Evolutionary conservation across 1,139 yeast genomes (phyloP).

Genomic region (Saccharomyces uvarum): DNA sequence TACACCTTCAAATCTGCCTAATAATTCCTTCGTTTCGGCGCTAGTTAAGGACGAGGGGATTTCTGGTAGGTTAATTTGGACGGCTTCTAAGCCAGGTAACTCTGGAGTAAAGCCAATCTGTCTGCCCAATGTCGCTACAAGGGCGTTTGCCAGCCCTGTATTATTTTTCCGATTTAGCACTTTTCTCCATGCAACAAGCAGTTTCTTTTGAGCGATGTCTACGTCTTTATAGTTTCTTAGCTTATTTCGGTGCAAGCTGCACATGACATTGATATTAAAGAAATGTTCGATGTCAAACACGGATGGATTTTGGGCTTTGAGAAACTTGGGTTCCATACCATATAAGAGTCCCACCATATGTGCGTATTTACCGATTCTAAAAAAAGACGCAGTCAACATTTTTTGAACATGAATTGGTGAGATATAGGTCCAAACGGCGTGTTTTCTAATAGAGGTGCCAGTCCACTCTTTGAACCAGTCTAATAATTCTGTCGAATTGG

Average conservation of each 20-base stretch:
- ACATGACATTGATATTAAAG: constrained; percentile 23
- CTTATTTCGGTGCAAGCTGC: constrained; percentile 24
- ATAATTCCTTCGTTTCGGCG: constrained; percentile 14
- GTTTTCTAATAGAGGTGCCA: constrained; percentile 21
- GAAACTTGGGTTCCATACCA: constrained; percentile 13
- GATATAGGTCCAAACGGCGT: constrained; percentile 25
- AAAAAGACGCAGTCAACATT: constrained; percentile 28
- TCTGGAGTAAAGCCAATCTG: constrained; percentile 14
- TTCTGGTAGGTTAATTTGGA: constrained; percentile 11
- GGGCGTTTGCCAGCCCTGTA: constrained; percentile 21
- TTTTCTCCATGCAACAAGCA: constrained; percentile 18
- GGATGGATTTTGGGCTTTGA: constrained; percentile 14
- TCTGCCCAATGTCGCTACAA: constrained; percentile 15
- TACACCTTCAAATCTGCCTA: constrained; percentile 14
- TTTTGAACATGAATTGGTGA: constrained; percentile 28
- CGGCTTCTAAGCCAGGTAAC: not conserved
- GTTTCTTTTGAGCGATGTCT: constrained; percentile 16
- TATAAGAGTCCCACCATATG: constrained; percentile 19
- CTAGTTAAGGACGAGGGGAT: not conserved
- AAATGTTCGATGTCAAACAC: constrained; percentile 25
- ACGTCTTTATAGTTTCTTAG: constrained; percentile 12
- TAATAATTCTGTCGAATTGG: constrained; percentile 32
- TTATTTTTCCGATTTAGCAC: constrained; percentile 13
- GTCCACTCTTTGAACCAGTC: constrained; percentile 30
- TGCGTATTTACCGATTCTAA: constrained; percentile 20